Conservation (phyloP, 305 asterid genomes). For the Fraxinus baroniana region DNA sequence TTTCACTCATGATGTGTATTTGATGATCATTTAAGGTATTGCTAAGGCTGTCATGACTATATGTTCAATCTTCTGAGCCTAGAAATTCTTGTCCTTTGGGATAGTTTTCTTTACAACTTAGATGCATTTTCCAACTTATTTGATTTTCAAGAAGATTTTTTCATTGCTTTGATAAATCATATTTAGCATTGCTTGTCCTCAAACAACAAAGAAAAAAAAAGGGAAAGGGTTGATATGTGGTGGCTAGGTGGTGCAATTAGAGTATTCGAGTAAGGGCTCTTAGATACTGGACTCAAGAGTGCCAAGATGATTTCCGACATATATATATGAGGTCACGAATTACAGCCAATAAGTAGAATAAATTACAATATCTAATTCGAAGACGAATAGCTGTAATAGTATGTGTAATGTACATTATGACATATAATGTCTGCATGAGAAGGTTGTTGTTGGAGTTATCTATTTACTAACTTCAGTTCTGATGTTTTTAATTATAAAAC, state of each 20-base stretch:
- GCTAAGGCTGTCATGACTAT: neutral
- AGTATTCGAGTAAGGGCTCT: neutral
- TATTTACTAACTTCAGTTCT: constrained; percentile 2
- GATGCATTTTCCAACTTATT: neutral
- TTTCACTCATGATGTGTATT: neutral
- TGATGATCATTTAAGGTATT: neutral
- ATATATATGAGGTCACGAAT: neutral
- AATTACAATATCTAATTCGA: neutral
- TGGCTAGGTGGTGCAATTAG: neutral
- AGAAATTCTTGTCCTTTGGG: neutral
- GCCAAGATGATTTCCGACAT: neutral
- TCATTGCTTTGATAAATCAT: neutral
- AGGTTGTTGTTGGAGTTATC: neutral
- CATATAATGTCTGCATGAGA: neutral
- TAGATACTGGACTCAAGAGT: constrained; percentile 7
- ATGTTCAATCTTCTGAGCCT: neutral
- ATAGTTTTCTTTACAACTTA: neutral
- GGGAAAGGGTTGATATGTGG: neutral
- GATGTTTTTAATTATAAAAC: neutral
- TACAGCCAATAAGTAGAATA: constrained; percentile 1
- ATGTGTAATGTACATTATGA: neutral
- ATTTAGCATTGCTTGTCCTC: neutral
- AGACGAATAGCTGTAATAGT: constrained; percentile 1
- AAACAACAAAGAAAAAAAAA: neutral
- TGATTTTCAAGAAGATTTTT: neutral